Evolutionary conservation across 176 grass and related monocot species (phyloP), one percentile per base, ranked within the genome.

Genomic region (Oryza rufipogon): DNA sequence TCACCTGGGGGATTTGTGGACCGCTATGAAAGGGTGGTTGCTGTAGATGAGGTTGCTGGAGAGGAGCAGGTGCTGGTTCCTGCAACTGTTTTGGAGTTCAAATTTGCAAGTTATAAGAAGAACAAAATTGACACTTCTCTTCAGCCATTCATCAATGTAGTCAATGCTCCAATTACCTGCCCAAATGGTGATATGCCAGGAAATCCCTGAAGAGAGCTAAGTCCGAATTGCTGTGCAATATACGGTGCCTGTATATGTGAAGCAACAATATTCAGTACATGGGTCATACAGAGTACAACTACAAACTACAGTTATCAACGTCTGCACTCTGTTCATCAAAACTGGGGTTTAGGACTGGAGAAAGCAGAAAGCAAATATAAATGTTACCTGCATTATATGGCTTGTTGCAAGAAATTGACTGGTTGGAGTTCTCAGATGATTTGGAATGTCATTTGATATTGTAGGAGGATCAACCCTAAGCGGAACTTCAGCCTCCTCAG

Each of bases 371-470:
- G 20, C 26, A 23, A 74, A 15, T 17, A 76, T 11, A 65, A 89
- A 70, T 28, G 51, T 63, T 83, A 97, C 95, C 95, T 97, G 95
- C 83, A 97, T 92, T 16, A 94, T 77, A 80, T 89, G 92, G 67
- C 58, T 91, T 83, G 90, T 76, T 39, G 81, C 80, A 85, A 94
- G 86, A 78, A 94, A 94, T 47, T 90, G 90, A 76, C 82, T 91
- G 28, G 95, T 77, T 74, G 78, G 79, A 81, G 80, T 89, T 60
- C 88, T 94, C 14, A 91, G 84, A 79, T 91, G 84, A 87, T 89
- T 85, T 76, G 84, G 77, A 83, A 97, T 91, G 70, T 89, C 92
- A 72, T 82, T 82, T 47, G 84, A 54, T 56, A 85, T 58, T 46
- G 85, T 45, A 9, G 86, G 78, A 79, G 86, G 52, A 65, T 84